Percentiles rank a stretch among this genome's conserved stretches.
Conservation (phyloP, 176 grass and related monocot genomes). For the Puccinellia tenuiflora region DNA sequence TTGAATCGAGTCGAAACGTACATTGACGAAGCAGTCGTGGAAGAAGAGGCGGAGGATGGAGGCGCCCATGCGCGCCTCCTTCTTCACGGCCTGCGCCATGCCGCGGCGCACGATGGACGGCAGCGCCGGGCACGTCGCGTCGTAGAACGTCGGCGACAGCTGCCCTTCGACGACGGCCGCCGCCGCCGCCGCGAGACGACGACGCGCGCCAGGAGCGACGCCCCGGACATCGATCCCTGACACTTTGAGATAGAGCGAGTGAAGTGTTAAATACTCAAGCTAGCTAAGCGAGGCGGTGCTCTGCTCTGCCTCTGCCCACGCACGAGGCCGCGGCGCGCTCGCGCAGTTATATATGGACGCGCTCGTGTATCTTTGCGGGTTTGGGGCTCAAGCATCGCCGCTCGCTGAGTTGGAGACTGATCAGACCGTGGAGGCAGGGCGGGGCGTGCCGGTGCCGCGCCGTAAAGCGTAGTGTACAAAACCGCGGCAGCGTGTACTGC, state of each 20-base stretch:
- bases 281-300: background rate
- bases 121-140: slow-evolving; percentile 41
- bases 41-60: slow-evolving; percentile 71
- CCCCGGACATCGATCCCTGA: background rate
- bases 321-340: too few species aligned
- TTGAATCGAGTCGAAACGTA: background rate
- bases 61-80: slow-evolving; percentile 65
- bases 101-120: slow-evolving; percentile 35
- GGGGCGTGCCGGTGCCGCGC: background rate
- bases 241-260: background rate
- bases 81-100: slow-evolving; percentile 42
- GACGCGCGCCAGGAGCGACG: background rate
- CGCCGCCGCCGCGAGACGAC: background rate
- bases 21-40: slow-evolving; percentile 88
- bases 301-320: background rate
- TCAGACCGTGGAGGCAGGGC: background rate
- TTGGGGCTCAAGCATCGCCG: too few species aligned
- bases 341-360: too few species aligned
- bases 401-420: too few species aligned
- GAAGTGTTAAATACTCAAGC: background rate
- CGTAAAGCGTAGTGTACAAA: background rate
- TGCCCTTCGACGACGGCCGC: slow-evolving; percentile 5
- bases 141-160: slow-evolving; percentile 49
- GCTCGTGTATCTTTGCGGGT: too few species aligned
- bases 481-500: background rate